phyloP scores from a whole-genome alignment of 2,329 filamentous ascomycete genomes.

The Ascochyta rabiei region DNA sequence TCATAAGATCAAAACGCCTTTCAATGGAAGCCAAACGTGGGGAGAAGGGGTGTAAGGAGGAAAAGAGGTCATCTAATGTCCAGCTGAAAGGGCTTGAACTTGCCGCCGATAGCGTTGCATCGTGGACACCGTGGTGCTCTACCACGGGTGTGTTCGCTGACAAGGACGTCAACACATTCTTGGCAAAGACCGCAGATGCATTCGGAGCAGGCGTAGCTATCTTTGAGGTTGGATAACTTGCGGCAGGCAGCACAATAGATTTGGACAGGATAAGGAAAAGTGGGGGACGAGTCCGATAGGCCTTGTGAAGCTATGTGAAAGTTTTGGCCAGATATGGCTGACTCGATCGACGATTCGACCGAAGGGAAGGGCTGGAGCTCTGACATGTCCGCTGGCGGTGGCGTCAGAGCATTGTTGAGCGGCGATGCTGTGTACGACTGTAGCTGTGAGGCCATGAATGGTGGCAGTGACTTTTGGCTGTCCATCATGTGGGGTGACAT shows the following conservation, averaged over 20 bases:
- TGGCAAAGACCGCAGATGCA: conserved; percentile 93
- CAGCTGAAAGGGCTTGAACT: conserved; percentile 84
- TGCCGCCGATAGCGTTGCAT: conserved; percentile 77
- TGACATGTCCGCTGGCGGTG: conserved; percentile 62
- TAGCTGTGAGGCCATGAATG: conserved; percentile 58
- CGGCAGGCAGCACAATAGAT: conserved; percentile 93
- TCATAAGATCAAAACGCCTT: conserved; percentile 22
- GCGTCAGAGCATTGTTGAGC: conserved; percentile 87
- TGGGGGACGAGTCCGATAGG: conserved; percentile 66
- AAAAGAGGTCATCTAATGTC: conserved; percentile 68
- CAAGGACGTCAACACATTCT: conserved; percentile 81
- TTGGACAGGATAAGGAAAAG: conserved; percentile 63
- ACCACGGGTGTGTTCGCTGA: conserved; percentile 73
- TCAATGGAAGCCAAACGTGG: conserved; percentile 11
- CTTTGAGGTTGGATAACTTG: conserved; percentile 74
- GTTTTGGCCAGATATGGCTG: conserved; percentile 72
- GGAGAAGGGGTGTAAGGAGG: conserved; percentile 3
- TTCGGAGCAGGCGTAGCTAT: conserved; percentile 93
- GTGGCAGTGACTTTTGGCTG: conserved; percentile 65
- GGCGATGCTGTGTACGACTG: conserved; percentile 85
- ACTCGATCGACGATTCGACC: conserved; percentile 78
- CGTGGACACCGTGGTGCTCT: conserved; percentile 74
- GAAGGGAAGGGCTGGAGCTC: conserved; percentile 79
- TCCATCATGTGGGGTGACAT: conserved; percentile 58
- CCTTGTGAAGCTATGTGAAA: conserved; percentile 63